A percentile compares a stretch with the other conserved stretches of the same genome.
Conservation (phyloP, 208 protist species). For the Wallacemonas sp. region DNA sequence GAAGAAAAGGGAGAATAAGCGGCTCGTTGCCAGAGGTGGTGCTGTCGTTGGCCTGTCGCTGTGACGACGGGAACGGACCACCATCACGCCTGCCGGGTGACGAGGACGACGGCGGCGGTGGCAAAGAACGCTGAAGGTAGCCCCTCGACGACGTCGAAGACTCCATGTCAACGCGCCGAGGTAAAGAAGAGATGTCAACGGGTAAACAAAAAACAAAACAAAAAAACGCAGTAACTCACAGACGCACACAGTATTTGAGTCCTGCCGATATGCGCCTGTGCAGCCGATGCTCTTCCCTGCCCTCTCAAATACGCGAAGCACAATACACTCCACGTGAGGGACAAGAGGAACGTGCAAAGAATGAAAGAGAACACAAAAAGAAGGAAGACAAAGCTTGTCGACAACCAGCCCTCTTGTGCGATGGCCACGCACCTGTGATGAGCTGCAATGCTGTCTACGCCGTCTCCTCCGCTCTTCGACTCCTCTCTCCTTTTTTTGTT, state of each 20-base stretch:
- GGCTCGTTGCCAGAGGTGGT: neutral
- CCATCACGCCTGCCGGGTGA: neutral
- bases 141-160: neutral
- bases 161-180: neutral
- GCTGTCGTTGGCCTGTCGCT: neutral
- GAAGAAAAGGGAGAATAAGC: neutral
- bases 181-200: neutral
- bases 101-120: neutral
- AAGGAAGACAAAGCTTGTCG: too few relatives aligned
- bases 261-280: too few relatives aligned
- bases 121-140: constrained; percentile 1
- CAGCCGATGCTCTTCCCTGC: too few relatives aligned
- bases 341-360: too few relatives aligned
- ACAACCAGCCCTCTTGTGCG: too few relatives aligned
- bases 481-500: neutral
- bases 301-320: too few relatives aligned
- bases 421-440: too few relatives aligned
- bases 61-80: neutral
- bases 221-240: neutral
- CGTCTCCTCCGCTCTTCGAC: too few relatives aligned
- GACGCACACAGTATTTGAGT: too few relatives aligned
- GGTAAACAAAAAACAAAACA: neutral
- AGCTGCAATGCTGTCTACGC: too few relatives aligned
- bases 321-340: too few relatives aligned
- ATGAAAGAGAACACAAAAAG: neutral